phyloP scores from a whole-genome alignment of 192 early-diverging fungal genomes.

The Backusella westeae region DNA sequence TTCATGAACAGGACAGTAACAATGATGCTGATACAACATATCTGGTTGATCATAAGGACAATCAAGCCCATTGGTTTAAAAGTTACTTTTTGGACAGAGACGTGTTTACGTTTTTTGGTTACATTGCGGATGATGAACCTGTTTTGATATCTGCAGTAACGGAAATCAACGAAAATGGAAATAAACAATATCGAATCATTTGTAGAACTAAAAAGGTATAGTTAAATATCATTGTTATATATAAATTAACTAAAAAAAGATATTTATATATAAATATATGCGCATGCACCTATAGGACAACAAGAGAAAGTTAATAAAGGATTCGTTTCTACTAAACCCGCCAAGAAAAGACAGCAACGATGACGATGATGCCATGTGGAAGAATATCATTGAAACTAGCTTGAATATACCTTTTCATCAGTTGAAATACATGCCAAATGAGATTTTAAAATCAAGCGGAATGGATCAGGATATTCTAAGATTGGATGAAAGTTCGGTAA shows the following conservation, averaged over 20 bases:
- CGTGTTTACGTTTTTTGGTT: conserved; percentile 31
- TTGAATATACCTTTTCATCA: conserved; percentile 48
- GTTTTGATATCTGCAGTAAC: conserved; percentile 26
- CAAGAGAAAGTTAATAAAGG: conserved; percentile 13
- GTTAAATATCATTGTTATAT: neutral
- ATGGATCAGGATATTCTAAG: conserved; percentile 62
- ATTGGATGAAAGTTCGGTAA: conserved; percentile 74
- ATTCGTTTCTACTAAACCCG: conserved; percentile 31
- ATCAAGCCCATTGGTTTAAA: conserved; percentile 31
- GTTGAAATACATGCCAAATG: conserved; percentile 52
- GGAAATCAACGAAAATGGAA: conserved; percentile 7
- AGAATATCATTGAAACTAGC: conserved; percentile 39
- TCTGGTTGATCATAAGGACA: conserved; percentile 30
- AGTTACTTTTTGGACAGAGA: conserved; percentile 24
- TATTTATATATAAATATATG: neutral
- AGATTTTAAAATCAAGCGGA: conserved; percentile 37
- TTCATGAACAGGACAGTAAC: neutral
- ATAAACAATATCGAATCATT: conserved; percentile 30
- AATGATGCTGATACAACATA: neutral
- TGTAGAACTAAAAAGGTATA: conserved; percentile 24
- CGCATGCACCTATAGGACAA: neutral
- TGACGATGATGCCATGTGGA: conserved; percentile 37
- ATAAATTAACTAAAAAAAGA: conserved; percentile 10
- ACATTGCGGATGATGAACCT: conserved; percentile 10
- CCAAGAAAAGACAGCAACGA: neutral